Evolutionary conservation across 2,329 filamentous ascomycete species (phyloP).

Genomic region (Trichocomaceae sp.): DNA sequence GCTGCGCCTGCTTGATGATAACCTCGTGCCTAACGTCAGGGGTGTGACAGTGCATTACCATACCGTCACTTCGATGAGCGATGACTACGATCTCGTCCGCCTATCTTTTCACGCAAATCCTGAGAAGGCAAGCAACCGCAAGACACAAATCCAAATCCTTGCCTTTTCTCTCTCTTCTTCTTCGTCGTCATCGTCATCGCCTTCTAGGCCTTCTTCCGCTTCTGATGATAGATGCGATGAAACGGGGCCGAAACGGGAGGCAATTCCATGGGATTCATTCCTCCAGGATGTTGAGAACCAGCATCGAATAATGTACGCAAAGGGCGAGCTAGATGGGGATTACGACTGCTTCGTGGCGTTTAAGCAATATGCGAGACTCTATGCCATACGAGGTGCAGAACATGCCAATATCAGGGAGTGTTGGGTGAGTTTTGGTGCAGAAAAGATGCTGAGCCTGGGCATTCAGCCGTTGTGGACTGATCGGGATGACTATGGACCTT

Average conservation of each 20-base stretch:
- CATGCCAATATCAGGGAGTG: constrained; percentile 4
- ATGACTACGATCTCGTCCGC: constrained; percentile 3
- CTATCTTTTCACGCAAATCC: constrained; percentile 4
- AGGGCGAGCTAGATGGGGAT: constrained; percentile 4
- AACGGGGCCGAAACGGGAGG: background rate
- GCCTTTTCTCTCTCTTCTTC: background rate
- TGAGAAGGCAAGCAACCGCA: constrained; percentile 3
- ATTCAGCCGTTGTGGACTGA: constrained; percentile 9
- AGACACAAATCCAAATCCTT: constrained; percentile 10
- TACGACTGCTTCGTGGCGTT: constrained; percentile 11
- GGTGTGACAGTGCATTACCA: constrained; percentile 7
- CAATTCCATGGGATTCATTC: constrained; percentile 1
- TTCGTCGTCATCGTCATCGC: background rate
- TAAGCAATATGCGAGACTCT: constrained; percentile 7
- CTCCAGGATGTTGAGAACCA: constrained; percentile 1
- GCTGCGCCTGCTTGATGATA: constrained; percentile 8
- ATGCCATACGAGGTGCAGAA: constrained; percentile 2
- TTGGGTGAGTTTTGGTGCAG: constrained; percentile 6
- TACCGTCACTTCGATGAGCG: background rate
- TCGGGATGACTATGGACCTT: constrained; percentile 1
- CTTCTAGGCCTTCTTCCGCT: background rate
- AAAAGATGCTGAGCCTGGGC: background rate
- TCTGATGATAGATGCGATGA: background rate
- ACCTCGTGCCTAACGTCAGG: constrained; percentile 10
- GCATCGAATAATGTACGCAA: background rate